Evolutionary conservation across 441 rosid genomes (phyloP), one percentile per base, ranked within the genome.

Genomic region (Manihot esculenta): DNA sequence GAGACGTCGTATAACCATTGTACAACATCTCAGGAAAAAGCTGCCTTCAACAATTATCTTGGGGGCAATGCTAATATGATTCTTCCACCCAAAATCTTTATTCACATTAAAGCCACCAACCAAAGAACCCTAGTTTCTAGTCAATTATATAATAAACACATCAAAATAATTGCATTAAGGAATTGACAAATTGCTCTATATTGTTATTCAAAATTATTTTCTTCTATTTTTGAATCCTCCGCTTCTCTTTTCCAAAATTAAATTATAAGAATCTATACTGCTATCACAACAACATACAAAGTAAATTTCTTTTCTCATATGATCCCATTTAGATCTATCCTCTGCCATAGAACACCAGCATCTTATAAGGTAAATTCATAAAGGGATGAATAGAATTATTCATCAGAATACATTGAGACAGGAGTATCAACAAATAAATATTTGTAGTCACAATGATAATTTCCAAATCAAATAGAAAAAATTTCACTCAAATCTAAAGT

Each of bases 261-360:
- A 49, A 69, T 83, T 80, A 94, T 64, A 77, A 45, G 96, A 87
- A 77, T 94, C 93, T 18, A 94, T 90, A 72, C 70, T 88, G 82
- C 82, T 79, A 62, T 77, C 83, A n/a, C n/a, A n/a, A 30, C 85
- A 83, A 75, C 99, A 94, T 54, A 86, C 68, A 77, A 96, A 92
- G 73, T 97, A 94, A 62, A 85, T 77, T 33, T 97, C 97, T 79
- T 87, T 94, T 77, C 93, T 85, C 66, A 89, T 90, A 62, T 83
- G 81, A 69, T 90, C 91, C 97, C 93, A 90, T 71, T 82, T 89
- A 54, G 88, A 75, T 60, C 80, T 87, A 47, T 88, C 88, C 54
- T 77, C 86, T 90, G 85, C 75, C 79, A 62, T 17, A 62, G 62
- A 69, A 23, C 51, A 55, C 41, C 27, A 21, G n/a, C 26, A 58